Conservation (phyloP, 371 early-diverging fungal species). For the Mucor racemosus region DNA sequence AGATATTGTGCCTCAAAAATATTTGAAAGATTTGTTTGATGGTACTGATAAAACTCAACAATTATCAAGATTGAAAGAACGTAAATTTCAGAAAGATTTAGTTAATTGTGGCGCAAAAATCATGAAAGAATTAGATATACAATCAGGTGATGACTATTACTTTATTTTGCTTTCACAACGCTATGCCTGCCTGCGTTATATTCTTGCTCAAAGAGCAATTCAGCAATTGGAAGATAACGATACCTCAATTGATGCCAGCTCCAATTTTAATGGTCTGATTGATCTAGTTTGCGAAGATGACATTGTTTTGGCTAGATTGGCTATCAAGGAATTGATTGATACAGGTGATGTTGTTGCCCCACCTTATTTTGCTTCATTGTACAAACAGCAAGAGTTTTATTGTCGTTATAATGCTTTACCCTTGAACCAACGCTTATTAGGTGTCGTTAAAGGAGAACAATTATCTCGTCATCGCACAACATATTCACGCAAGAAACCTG, state of each 20-base stretch:
- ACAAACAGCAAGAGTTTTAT: slow-evolving; percentile 42
- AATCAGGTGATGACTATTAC: slow-evolving; percentile 25
- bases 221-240: slow-evolving; percentile 49
- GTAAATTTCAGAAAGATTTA: slow-evolving; percentile 50
- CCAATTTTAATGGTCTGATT: slow-evolving; percentile 51
- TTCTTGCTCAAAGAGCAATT: slow-evolving; percentile 38
- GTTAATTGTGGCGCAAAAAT: slow-evolving; percentile 38
- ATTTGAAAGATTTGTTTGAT: slow-evolving; percentile 17
- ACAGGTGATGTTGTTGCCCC: slow-evolving; percentile 45
- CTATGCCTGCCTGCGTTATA: slow-evolving; percentile 42
- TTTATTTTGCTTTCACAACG: slow-evolving; percentile 47
- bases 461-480: slow-evolving; percentile 32
- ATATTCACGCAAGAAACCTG: slow-evolving; percentile 22
- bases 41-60: slow-evolving; percentile 24
- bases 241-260: slow-evolving; percentile 36
- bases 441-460: slow-evolving; percentile 45
- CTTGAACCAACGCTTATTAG: slow-evolving; percentile 32
- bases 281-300: slow-evolving; percentile 34
- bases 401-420: slow-evolving; percentile 37
- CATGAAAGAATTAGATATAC: slow-evolving; percentile 28
- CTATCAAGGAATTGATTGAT: slow-evolving; percentile 53
- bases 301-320: slow-evolving; percentile 36
- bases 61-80: slow-evolving; percentile 39
- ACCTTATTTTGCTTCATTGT: slow-evolving; percentile 40
- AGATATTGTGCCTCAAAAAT: slow-evolving; percentile 25